phyloP scores from a whole-genome alignment of 352 stramenopile genomes.

The Pythium scleroteichum region DNA sequence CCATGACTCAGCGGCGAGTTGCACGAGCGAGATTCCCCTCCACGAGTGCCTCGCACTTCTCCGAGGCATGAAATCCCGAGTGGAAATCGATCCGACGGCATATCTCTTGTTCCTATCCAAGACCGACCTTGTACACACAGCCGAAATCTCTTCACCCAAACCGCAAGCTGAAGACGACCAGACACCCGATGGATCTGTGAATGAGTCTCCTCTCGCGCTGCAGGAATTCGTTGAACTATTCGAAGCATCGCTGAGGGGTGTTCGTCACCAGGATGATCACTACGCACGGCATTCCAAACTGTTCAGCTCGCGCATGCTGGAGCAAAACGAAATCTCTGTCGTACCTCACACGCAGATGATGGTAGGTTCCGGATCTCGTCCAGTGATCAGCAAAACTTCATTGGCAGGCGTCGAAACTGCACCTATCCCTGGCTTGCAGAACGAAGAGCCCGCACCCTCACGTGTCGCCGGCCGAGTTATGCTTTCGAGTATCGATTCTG shows the following conservation, averaged over 20 bases:
- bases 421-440: too few relatives aligned
- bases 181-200: background rate
- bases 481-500: conserved; percentile 14
- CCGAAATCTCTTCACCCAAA: background rate
- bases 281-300: conserved; percentile 63
- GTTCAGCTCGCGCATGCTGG: conserved; percentile 64
- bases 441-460: too few relatives aligned
- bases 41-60: conserved; percentile 13
- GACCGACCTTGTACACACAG: background rate
- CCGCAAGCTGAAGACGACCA: background rate
- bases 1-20: background rate
- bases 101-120: conserved; percentile 25
- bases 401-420: background rate
- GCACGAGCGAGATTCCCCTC: conserved; percentile 6
- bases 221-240: conserved; percentile 32
- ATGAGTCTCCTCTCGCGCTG: background rate
- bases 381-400: too few relatives aligned
- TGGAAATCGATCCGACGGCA: conserved; percentile 26
- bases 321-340: conserved; percentile 63
- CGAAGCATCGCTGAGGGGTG: conserved; percentile 33
- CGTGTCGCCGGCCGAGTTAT: background rate
- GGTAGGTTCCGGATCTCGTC: background rate
- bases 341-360: conserved; percentile 21
- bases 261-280: conserved; percentile 65
- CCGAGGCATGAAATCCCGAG: conserved; percentile 6